Evolutionary conservation across 768 basidiomycete species (phyloP).

Genomic region (Hysterangium stoloniferum): DNA sequence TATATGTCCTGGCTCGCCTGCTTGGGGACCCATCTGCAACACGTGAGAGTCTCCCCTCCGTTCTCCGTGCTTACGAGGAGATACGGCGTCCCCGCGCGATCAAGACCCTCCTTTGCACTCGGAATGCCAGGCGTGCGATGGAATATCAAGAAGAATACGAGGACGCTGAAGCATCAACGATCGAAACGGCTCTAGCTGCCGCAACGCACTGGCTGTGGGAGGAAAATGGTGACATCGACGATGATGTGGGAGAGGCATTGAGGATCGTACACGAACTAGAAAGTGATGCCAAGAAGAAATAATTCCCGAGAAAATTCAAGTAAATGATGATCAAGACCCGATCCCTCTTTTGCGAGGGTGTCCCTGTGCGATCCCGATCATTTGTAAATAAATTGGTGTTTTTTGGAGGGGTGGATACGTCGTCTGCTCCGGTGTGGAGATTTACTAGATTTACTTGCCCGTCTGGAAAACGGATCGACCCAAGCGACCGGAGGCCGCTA

Average conservation of each 20-base stretch:
- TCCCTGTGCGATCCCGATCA: too few relatives aligned
- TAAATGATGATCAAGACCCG: too few relatives aligned
- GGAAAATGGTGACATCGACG: slow-evolving; percentile 3
- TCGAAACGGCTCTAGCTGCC: slow-evolving; percentile 36
- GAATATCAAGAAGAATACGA: slow-evolving; percentile 28
- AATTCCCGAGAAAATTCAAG: too few relatives aligned
- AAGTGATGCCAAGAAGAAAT: too few relatives aligned
- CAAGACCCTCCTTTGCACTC: slow-evolving; percentile 19
- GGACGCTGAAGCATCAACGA: slow-evolving; percentile 30
- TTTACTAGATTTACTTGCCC: too few relatives aligned
- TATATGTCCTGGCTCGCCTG: slow-evolving; percentile 28
- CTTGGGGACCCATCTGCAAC: slow-evolving; percentile 36
- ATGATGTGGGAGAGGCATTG: slow-evolving; percentile 8
- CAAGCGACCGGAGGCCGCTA: too few relatives aligned
- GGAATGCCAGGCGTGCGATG: slow-evolving; percentile 19
- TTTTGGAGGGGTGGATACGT: too few relatives aligned
- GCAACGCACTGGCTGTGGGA: slow-evolving; percentile 59
- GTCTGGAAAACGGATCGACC: too few relatives aligned
- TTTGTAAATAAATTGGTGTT: too few relatives aligned
- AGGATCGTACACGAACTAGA: slow-evolving; percentile 6
- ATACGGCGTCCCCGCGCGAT: slow-evolving; percentile 21
- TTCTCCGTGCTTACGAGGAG: slow-evolving; percentile 23
- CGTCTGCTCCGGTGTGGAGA: too few relatives aligned
- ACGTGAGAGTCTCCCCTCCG: slow-evolving; percentile 15
- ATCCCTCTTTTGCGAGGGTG: too few relatives aligned